A percentile compares a stretch with the other conserved stretches of the same genome.
phyloP scores from a whole-genome alignment of 2,329 filamentous ascomycete genomes.

The Plectosphaerella plurivora region DNA sequence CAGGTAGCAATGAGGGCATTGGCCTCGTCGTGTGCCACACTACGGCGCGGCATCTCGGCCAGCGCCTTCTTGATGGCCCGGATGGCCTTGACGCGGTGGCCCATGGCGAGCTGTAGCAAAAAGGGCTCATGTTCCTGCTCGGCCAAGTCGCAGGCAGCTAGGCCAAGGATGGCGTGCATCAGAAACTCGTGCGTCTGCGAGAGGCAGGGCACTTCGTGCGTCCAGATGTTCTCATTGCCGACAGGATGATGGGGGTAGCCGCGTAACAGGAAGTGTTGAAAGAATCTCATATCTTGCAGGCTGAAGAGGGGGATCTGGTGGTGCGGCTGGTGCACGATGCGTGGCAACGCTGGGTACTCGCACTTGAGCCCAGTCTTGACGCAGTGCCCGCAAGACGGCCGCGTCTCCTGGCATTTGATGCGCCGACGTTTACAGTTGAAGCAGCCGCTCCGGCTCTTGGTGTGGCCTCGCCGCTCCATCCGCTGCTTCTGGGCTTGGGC shows the following conservation, averaged over 20 bases:
- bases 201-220: conserved; percentile 61
- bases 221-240: conserved; percentile 63
- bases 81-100: conserved; percentile 62
- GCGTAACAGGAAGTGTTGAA: conserved; percentile 60
- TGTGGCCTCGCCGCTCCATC: conserved; percentile 56
- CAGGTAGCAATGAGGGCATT: conserved; percentile 57
- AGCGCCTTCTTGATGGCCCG: conserved; percentile 55
- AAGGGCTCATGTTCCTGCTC: conserved; percentile 34
- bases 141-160: conserved; percentile 62
- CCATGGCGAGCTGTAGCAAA: conserved; percentile 54
- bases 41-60: conserved; percentile 30
- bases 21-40: conserved; percentile 44
- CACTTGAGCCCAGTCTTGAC: conserved; percentile 57
- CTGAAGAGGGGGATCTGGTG: conserved; percentile 55
- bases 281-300: conserved; percentile 63
- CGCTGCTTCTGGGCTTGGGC: conserved; percentile 27
- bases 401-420: conserved; percentile 67
- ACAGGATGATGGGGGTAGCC: conserved; percentile 62
- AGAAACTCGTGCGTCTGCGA: conserved; percentile 65
- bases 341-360: conserved; percentile 52
- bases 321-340: conserved; percentile 47
- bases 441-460: conserved; percentile 61
- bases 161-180: conserved; percentile 66
- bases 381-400: conserved; percentile 59
- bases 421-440: conserved; percentile 64